phyloP scores from a whole-genome alignment of 108 stramenopile species.

The Bacterosira constricta region DNA sequence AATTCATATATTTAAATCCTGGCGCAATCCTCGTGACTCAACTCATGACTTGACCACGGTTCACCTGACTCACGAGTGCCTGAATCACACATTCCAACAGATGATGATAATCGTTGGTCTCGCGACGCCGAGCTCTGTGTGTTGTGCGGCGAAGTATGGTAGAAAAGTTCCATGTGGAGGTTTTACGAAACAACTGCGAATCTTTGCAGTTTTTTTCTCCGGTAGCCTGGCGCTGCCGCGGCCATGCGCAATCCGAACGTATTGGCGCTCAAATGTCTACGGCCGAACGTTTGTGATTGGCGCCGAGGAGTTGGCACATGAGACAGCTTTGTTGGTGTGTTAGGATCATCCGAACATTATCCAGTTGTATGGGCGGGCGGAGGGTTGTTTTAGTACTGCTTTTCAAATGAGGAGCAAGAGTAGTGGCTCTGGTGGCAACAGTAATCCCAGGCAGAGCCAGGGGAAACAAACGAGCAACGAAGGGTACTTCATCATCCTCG shows the following conservation, averaged over 20 bases:
- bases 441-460: neutral
- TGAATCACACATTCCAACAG: too few relatives aligned
- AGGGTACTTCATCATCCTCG: slow-evolving; percentile 64
- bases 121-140: too few relatives aligned
- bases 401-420: slow-evolving; percentile 23
- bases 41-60: neutral
- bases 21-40: neutral
- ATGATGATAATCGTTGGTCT: neutral
- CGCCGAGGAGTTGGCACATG: slow-evolving; percentile 43
- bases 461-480: slow-evolving; percentile 16
- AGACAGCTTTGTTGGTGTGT: slow-evolving; percentile 43
- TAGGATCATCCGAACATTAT: slow-evolving; percentile 46
- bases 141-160: too few relatives aligned
- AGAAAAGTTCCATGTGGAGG: too few relatives aligned
- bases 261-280: slow-evolving; percentile 39
- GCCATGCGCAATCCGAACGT: slow-evolving; percentile 26
- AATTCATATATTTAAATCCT: too few relatives aligned
- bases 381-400: slow-evolving; percentile 29
- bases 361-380: slow-evolving; percentile 31
- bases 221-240: neutral
- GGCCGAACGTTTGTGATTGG: slow-evolving; percentile 44
- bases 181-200: too few relatives aligned
- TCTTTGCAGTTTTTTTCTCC: too few relatives aligned
- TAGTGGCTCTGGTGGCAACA: neutral
- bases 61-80: too few relatives aligned